Percentiles rank a stretch among this genome's conserved stretches.
phyloP scores from a whole-genome alignment of 441 rosid genomes.

The Croton laevigatus region DNA sequence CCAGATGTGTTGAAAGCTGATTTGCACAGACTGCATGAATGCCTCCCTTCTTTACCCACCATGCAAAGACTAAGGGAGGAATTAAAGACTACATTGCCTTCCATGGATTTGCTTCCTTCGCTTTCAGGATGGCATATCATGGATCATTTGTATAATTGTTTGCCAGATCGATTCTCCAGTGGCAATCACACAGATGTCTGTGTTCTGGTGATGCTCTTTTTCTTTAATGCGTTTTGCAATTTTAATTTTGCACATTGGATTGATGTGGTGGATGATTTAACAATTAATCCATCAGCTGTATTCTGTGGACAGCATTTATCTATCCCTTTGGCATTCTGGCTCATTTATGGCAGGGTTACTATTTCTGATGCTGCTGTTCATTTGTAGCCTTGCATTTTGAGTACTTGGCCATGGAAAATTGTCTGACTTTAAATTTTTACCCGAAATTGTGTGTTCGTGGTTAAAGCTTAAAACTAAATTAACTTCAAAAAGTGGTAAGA shows the following conservation, averaged over 20 bases:
- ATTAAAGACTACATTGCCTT: slow-evolving; percentile 40
- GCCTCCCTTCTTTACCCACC: slow-evolving; percentile 65
- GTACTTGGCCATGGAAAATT: not conserved
- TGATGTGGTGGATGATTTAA: not conserved
- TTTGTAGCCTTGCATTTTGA: not conserved
- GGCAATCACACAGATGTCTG: slow-evolving; percentile 67
- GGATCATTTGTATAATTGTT: slow-evolving; percentile 78
- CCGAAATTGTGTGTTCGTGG: not conserved
- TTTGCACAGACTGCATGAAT: slow-evolving; percentile 61
- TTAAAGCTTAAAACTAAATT: not conserved
- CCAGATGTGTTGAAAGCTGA: slow-evolving; percentile 64
- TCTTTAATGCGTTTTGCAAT: slow-evolving; percentile 1
- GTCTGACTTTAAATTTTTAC: not conserved
- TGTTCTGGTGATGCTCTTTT: slow-evolving; percentile 57
- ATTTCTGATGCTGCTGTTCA: not conserved
- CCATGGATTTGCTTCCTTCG: slow-evolving; percentile 45
- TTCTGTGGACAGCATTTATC: not conserved
- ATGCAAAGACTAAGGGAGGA: slow-evolving; percentile 50
- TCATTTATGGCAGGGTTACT: not conserved
- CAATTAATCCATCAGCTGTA: not conserved
- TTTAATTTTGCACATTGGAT: slow-evolving; percentile 1
- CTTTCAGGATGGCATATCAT: slow-evolving; percentile 62
- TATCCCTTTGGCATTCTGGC: not conserved
- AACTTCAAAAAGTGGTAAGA: not conserved
- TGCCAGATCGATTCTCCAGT: slow-evolving; percentile 73